Base-by-base conservation (phyloP, 2,329 filamentous ascomycete species). In the Colletotrichum sp. region DNA sequence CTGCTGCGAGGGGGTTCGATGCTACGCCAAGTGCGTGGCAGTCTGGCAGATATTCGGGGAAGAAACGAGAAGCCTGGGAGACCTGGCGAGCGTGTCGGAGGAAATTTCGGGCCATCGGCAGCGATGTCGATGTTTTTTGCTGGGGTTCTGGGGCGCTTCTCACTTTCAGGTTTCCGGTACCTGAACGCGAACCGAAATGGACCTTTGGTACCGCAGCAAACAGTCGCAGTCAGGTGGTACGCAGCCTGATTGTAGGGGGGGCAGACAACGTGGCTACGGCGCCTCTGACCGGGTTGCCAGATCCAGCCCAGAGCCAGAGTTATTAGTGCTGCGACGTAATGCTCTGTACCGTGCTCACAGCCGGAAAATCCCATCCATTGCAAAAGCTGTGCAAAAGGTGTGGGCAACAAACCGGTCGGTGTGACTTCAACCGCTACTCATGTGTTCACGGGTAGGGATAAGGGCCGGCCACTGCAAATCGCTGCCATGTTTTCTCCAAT, bases 71-170 rank as follows among this genome's bases (percentile, higher is more conserved):
- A 21, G 59, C 59, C 58, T 69, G 67, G 67, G 54, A 70, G 61
- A 66, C 67, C 43, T 33, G 31, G 61, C 67, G 67, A 59, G 38
- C 16, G 13, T 55, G 66, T 73, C 71, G 71, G 67, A 66, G 71
- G 61, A 70, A 70, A 70, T 73, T 73, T 73, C 71, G 71, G 70
- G 8, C 70, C 67, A 73, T 61, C 66, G 70, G 61, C 70, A 66
- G 66, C 59, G 66, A 65, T 58, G 55, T 69, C 51, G 58, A 70
- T 65, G 59, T 31, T 29, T 69, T 70, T 57, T 31, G 66, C 66
- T 61, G 55, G 55, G 66, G 36, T 58, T 38, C 16, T 61, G 33
- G 64, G 54, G 16, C 27, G 47, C 36, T 31, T 31, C 27, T 31
- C 57, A 31, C 54, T 27, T 11, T 31, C 27, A n/a, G 27, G 15